phyloP scores from a whole-genome alignment of 495 filamentous ascomycete genomes.

The Pyronema omphalodes region DNA sequence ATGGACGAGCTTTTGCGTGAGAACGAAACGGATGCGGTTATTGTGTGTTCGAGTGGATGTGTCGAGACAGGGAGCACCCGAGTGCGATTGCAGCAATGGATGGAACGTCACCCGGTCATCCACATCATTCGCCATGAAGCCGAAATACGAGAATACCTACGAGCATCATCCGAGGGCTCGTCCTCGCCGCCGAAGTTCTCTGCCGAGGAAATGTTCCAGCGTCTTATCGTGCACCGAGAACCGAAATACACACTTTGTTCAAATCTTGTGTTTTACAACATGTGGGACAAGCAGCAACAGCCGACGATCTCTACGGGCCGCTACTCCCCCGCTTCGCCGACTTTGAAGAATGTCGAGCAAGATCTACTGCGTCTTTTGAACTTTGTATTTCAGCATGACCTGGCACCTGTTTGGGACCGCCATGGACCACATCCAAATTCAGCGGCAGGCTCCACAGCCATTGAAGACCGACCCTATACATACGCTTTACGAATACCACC shows the following conservation, averaged over 20 bases:
- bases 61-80: constrained; percentile 28
- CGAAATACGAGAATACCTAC: constrained; percentile 33
- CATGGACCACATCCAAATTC: constrained; percentile 6
- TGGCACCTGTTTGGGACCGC: constrained; percentile 12
- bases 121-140: constrained; percentile 53
- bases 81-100: constrained; percentile 29
- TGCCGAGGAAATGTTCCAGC: background rate
- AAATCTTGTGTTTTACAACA: constrained; percentile 66
- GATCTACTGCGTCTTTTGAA: constrained; percentile 56
- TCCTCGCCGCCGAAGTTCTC: background rate
- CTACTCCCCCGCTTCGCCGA: constrained; percentile 42
- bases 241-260: constrained; percentile 32
- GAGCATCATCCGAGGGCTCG: background rate
- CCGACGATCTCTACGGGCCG: constrained; percentile 13
- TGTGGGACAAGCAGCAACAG: constrained; percentile 28
- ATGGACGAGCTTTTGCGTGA: constrained; percentile 48
- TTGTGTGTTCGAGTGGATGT: constrained; percentile 49
- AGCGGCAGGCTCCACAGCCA: background rate
- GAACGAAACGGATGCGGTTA: constrained; percentile 46
- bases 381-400: constrained; percentile 24
- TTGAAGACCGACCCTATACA: constrained; percentile 9
- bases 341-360: constrained; percentile 52
- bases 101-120: constrained; percentile 47
- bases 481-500: constrained; percentile 11
- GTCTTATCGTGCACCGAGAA: constrained; percentile 4